Base-by-base conservation (phyloP, 495 filamentous ascomycete genomes). In the Terfezia claveryi region DNA sequence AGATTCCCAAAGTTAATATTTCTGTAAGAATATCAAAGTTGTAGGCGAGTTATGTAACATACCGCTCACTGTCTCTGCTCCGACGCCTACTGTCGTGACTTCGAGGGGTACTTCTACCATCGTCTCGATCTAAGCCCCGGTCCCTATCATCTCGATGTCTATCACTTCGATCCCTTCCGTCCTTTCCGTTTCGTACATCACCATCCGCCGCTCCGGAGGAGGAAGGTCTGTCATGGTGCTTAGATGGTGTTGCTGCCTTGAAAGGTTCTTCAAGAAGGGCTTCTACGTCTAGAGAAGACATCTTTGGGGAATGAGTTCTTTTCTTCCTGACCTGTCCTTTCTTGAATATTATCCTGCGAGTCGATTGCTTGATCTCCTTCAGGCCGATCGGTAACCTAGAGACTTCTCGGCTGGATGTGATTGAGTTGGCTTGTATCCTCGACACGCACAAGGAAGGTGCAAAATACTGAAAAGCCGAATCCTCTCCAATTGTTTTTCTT, bases 221-320 rank as follows among this genome's bases (percentile, higher is more conserved):
- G 53, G 62, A 36, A 64, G 76, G 72, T 36, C 73, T 72, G 57
- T 79, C 76, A 56, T 71, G 73, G 49, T 56, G 56, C 70, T 67
- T 64, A 64, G 62, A 36, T 68, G 64, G 49, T 61, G 59, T 54
- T 62, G 60, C 49, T 69, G 70, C 49, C 78, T 51, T 51, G 50
- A 51, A 51, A 12, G 50, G 50, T 32, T 51, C 85, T 71, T 94
- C 88, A 63, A 94, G 77, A 57, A 94, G 80, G 62, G 87, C 87
- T 76, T 94, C 87, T 62, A 94, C 85, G 68, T 93, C 85, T 65
- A 92, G 75, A 70, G 81, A 82, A 67, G 87, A 89, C 87, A 94
- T 94, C 51, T 62, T 71, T 58, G 2, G 41, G 41, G 41, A 9
- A 46, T 46, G 14, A 46, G 17, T 46, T 46, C 41, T 20, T 46